Evolutionary conservation across 164 flowering plant species (phyloP), one percentile per base, ranked within the genome.

Genomic region (Macadamia tetraphylla): DNA sequence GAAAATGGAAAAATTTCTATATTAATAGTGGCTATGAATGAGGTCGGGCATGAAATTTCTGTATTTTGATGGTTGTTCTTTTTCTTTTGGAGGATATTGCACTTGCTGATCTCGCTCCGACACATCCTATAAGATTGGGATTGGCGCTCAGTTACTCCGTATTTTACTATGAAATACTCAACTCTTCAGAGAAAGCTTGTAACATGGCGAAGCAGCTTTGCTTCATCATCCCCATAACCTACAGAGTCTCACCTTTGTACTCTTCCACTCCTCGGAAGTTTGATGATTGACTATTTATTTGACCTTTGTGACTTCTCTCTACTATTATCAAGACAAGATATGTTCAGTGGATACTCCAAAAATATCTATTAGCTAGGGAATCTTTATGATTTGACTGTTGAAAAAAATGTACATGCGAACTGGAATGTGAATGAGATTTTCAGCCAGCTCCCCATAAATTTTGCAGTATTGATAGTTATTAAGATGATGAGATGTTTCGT

Each of bases 71-170:
- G 17, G 15, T 52, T 52, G 15, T 52, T 52, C 6, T 13, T 52
- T 52, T 52, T 52, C 17, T 13, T 46, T 52, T 52, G 57, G 14
- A 52, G 57, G 57, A 52, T 52, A 9, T 14, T 14, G 57, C 57
- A 13, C 57, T 52, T 52, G 57, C 57, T 52, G 57, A 52, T 52
- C 57, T 52, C 15, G 57, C 57, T 17, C 57, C 57, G n/a, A 52
- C 57, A n/a, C 57, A 52, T 52, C 57, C 57, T 52, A 52, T 52
- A 52, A 52, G 57, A 52, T 14, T 52, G 57, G 57, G 57, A 17
- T 17, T 52, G 57, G 57, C 57, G 18, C 57, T 52, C 57, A 52
- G 14, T 17, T 52, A 9, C 57, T 52, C 57, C 14, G 57, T 52
- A 17, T 52, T 52, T 52, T 52, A 52, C 57, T 52, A 52, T 17